These are phyloP conservation scores for Silybum marianum DNA, from an alignment of 129 eudicot species.

Conservation along the genomic window DNA sequence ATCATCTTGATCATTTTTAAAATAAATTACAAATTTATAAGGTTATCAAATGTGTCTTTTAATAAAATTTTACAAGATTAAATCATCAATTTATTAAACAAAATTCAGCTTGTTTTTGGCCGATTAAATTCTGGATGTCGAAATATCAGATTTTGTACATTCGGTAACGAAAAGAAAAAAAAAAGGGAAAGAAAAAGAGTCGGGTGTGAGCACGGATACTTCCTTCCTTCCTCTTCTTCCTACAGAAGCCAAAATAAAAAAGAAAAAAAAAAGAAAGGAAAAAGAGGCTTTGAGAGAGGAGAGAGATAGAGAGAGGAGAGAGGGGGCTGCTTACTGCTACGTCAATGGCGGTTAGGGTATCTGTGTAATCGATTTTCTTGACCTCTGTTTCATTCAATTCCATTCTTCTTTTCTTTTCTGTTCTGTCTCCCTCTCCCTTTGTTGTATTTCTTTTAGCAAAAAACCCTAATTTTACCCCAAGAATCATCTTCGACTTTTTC, in stretches of 20 bases:
- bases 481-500: constrained; percentile 18
- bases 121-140: no score
- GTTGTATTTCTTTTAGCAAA: constrained; percentile 2
- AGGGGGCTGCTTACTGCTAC: constrained; percentile 9
- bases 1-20: no score
- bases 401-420: neutral
- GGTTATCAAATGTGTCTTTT: no score
- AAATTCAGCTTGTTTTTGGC: no score
- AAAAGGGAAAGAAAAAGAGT: neutral
- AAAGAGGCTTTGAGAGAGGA: constrained; percentile 4
- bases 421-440: constrained; percentile 17
- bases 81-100: no score
- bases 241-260: constrained; percentile 11
- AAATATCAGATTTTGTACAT: neutral
- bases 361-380: constrained; percentile 21
- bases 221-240: constrained; percentile 10
- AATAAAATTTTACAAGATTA: no score
- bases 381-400: constrained; percentile 15
- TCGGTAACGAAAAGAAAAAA: neutral
- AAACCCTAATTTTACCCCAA: constrained; percentile 53
- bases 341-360: constrained; percentile 76
- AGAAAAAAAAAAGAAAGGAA: neutral
- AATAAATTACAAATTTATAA: no score
- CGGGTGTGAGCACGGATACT: neutral
- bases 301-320: constrained; percentile 21